Evolutionary conservation across 495 filamentous ascomycete species (phyloP).

Genomic region (Talaromyces borbonicus): DNA sequence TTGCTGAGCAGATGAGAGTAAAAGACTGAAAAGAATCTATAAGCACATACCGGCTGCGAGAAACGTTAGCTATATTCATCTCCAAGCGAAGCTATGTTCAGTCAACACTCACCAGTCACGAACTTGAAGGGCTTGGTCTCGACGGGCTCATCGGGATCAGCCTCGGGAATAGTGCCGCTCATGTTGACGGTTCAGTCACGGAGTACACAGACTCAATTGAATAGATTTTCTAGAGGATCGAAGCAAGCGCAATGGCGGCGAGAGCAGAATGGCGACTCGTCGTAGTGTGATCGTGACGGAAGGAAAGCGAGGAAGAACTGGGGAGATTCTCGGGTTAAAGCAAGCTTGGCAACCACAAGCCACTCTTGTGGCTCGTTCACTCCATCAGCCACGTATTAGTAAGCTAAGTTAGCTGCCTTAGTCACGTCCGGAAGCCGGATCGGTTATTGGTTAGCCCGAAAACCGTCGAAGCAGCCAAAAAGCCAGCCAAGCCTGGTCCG

Average conservation of each 20-base stretch:
- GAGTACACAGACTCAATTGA: slow-evolving; percentile 5
- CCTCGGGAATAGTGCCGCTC: slow-evolving; percentile 52
- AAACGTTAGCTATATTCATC: too few species aligned
- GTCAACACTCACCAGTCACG: slow-evolving; percentile 94
- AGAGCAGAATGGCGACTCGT: slow-evolving; percentile 19
- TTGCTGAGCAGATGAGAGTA: background rate
- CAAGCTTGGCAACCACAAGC: too few species aligned
- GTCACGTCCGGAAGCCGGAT: too few species aligned
- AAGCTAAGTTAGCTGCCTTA: too few species aligned
- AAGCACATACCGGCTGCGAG: slow-evolving; percentile 34
- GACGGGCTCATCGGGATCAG: slow-evolving; percentile 78
- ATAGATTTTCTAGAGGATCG: background rate
- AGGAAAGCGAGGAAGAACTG: slow-evolving; percentile 15
- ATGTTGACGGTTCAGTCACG: slow-evolving; percentile 25
- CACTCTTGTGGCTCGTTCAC: too few species aligned
- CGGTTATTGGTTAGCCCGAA: too few species aligned
- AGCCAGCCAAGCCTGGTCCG: slow-evolving; percentile 32
- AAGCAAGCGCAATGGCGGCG: slow-evolving; percentile 9
- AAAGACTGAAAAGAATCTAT: background rate
- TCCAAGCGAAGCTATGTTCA: too few species aligned
- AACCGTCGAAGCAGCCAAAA: slow-evolving; percentile 31
- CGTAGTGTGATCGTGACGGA: background rate
- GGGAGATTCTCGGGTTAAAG: slow-evolving; percentile 13
- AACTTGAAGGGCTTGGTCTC: slow-evolving; percentile 99
- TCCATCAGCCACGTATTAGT: too few species aligned